Conservation (phyloP, 352 stramenopile species). For the Globisporangium splendens region DNA sequence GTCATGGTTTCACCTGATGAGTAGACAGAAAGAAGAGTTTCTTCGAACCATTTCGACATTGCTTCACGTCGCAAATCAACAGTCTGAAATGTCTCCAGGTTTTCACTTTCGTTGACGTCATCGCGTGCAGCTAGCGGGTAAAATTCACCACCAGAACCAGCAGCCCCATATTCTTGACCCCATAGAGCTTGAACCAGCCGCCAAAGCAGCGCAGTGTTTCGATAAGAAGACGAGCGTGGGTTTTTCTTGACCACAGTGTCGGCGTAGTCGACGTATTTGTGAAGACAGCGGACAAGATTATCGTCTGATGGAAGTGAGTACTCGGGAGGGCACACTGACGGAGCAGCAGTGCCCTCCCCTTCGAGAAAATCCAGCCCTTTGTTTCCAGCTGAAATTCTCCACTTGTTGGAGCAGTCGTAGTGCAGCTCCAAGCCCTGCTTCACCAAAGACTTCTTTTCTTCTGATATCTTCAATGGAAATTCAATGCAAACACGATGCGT, state of each 20-base stretch:
- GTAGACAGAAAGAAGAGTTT: slow-evolving; percentile 26
- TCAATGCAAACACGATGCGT: slow-evolving; percentile 40
- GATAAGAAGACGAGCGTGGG: slow-evolving; percentile 16
- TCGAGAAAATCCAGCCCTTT: slow-evolving; percentile 19
- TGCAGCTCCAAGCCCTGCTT: slow-evolving; percentile 59
- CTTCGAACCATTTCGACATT: slow-evolving; percentile 76
- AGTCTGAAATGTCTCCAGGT: slow-evolving; percentile 59
- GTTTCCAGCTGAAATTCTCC: slow-evolving; percentile 6
- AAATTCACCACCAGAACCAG: slow-evolving; percentile 18
- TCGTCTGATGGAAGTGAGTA: slow-evolving; percentile 50
- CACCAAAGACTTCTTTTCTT: slow-evolving; percentile 35
- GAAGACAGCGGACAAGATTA: slow-evolving; percentile 49
- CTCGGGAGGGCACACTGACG: slow-evolving; percentile 21
- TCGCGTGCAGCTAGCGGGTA: slow-evolving; percentile 57
- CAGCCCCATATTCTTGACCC: slow-evolving; percentile 64
- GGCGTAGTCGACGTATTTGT: slow-evolving; percentile 54
- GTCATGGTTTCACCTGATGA: slow-evolving; percentile 3
- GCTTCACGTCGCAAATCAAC: slow-evolving; percentile 68
- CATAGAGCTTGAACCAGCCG: slow-evolving; percentile 71
- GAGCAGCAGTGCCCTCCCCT: slow-evolving; percentile 21
- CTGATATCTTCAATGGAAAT: slow-evolving; percentile 37
- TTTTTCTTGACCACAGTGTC: slow-evolving; percentile 22
- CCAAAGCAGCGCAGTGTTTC: slow-evolving; percentile 43
- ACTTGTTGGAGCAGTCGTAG: slow-evolving; percentile 37
- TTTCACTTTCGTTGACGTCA: slow-evolving; percentile 58